phyloP scores from a whole-genome alignment of 768 basidiomycete species.

The Amanita thiersii region DNA sequence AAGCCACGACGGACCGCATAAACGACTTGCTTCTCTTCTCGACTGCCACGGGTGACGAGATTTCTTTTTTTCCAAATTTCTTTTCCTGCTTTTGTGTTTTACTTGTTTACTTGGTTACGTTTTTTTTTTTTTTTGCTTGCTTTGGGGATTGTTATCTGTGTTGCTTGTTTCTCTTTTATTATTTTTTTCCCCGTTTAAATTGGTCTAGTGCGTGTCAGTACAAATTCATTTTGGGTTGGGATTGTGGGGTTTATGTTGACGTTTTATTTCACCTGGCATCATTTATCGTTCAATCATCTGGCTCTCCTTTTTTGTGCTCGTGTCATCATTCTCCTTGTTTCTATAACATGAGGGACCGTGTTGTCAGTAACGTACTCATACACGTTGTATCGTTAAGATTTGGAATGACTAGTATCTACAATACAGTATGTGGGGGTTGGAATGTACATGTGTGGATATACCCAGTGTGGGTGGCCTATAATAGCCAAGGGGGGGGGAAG shows the following conservation, averaged over 20 bases:
- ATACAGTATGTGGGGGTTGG: too few relatives aligned
- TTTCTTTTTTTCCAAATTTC: neutral
- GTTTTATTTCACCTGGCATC: constrained; percentile 4
- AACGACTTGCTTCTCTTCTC: too few relatives aligned
- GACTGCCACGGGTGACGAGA: too few relatives aligned
- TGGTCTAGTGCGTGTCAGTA: neutral
- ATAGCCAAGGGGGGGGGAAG: too few relatives aligned
- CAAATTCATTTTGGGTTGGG: constrained; percentile 1
- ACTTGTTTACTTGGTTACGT: too few relatives aligned
- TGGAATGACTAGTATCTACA: neutral
- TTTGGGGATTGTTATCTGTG: neutral
- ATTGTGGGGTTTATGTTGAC: constrained; percentile 5
- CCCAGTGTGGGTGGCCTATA: too few relatives aligned
- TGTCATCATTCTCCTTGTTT: constrained; percentile 4
- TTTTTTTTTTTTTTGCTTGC: neutral
- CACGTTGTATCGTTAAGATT: constrained; percentile 8
- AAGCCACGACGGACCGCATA: too few relatives aligned
- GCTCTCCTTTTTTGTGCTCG: constrained; percentile 5
- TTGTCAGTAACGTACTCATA: constrained; percentile 6
- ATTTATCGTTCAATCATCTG: constrained; percentile 5
- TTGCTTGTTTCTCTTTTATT: neutral
- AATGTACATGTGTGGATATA: too few relatives aligned
- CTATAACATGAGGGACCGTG: constrained; percentile 8
- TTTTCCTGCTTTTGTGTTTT: neutral
- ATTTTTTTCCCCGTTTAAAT: neutral